A percentile compares a stretch with the other conserved stretches of the same genome.
Conservation (phyloP, 495 filamentous ascomycete species). For the Alectoria sarmentosa region DNA sequence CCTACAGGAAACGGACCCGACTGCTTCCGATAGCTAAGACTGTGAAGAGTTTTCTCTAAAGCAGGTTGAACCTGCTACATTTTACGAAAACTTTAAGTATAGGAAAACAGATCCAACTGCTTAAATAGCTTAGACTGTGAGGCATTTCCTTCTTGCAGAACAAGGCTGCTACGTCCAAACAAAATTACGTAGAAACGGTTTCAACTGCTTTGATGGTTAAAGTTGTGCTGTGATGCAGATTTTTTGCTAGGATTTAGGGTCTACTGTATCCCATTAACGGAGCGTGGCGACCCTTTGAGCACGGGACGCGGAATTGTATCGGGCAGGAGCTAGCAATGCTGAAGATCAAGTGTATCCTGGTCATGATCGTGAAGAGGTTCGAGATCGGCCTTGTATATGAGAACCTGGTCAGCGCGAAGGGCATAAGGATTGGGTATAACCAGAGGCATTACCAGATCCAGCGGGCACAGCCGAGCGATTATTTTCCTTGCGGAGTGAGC, state of each 20-base stretch:
- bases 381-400: slow-evolving; percentile 23
- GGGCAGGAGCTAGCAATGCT: slow-evolving; percentile 43
- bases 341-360: slow-evolving; percentile 39
- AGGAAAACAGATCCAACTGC: no score
- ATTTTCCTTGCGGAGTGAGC: slow-evolving; percentile 24
- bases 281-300: slow-evolving; percentile 42
- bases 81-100: no score
- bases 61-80: no score
- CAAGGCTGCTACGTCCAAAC: no score
- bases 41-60: no score
- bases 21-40: no score
- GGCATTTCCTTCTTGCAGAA: no score
- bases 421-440: slow-evolving; percentile 17
- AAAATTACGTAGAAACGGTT: no score
- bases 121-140: no score
- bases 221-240: slow-evolving; percentile 9
- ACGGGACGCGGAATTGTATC: slow-evolving; percentile 44
- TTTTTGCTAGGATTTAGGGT: slow-evolving; percentile 12
- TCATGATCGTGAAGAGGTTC: slow-evolving; percentile 29
- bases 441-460: slow-evolving; percentile 27
- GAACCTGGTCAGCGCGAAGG: slow-evolving; percentile 12
- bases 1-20: no score
- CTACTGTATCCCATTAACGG: slow-evolving; percentile 29
- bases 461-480: slow-evolving; percentile 23
- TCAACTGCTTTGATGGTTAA: no score